Evolutionary conservation across 129 eudicot species (phyloP).

Genomic region (Flaveria sonorensis): DNA sequence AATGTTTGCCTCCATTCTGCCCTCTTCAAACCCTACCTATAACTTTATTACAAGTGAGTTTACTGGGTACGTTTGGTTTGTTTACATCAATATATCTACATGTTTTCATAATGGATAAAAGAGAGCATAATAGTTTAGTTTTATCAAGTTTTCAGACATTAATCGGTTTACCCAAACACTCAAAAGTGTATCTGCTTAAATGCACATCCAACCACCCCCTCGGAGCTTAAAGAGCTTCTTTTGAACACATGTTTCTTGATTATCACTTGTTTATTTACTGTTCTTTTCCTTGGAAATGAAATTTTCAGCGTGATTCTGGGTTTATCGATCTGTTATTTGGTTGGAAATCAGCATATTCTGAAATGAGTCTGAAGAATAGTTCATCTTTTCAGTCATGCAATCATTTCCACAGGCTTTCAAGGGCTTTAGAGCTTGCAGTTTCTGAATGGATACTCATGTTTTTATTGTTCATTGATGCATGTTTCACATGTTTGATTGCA

Average conservation of each 20-base stretch:
- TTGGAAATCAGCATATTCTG: slow-evolving; percentile 6
- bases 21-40: no score
- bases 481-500: slow-evolving; percentile 62
- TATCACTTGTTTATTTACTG: slow-evolving; percentile 6
- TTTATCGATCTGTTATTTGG: not conserved
- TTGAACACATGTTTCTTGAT: slow-evolving; percentile 3
- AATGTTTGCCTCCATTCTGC: no score
- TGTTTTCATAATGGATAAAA: not conserved
- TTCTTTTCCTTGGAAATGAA: not conserved
- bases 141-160: no score
- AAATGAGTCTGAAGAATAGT: slow-evolving; percentile 37
- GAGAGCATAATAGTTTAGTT: not conserved
- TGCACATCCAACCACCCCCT: not conserved
- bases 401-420: slow-evolving; percentile 31
- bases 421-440: slow-evolving; percentile 62
- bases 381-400: slow-evolving; percentile 20
- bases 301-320: slow-evolving; percentile 16
- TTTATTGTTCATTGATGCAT: slow-evolving; percentile 63
- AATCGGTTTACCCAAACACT: not conserved
- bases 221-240: not conserved
- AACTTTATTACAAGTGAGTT: no score
- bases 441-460: slow-evolving; percentile 82
- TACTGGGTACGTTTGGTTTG: no score
- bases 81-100: not conserved
- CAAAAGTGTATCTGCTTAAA: not conserved